Evolutionary conservation across 2,329 filamentous ascomycete species (phyloP).

Genomic region (Epichloe glyceriae): DNA sequence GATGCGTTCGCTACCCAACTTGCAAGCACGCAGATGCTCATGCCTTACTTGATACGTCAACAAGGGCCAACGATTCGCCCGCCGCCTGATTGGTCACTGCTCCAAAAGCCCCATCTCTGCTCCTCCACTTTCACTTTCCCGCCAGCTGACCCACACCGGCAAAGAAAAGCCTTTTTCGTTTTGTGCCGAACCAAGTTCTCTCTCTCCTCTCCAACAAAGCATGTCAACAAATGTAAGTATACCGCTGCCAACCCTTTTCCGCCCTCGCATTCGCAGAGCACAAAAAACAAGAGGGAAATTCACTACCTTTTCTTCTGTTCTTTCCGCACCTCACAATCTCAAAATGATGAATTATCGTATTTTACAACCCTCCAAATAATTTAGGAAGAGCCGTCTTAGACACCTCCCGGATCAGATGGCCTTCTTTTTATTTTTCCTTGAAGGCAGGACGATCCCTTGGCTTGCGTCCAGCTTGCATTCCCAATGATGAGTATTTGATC

Average conservation of each 20-base stretch:
- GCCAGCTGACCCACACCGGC: not conserved
- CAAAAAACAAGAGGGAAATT: not conserved
- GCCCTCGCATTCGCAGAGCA: too few species aligned
- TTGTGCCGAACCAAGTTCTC: not conserved
- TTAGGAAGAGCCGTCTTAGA: constrained; percentile 37
- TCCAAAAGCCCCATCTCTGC: not conserved
- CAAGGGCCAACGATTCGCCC: not conserved
- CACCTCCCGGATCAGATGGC: constrained; percentile 15
- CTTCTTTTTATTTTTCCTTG: constrained; percentile 1
- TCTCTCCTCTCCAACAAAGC: not conserved
- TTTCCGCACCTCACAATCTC: constrained; percentile 4
- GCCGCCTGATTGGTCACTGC: not conserved
- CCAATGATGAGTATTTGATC: constrained; percentile 7
- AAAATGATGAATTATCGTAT: constrained; percentile 27
- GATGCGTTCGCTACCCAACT: not conserved
- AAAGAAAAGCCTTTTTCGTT: not conserved
- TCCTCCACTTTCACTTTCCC: not conserved
- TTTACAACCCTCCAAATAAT: constrained; percentile 23
- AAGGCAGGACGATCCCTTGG: constrained; percentile 8
- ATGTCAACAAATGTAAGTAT: not conserved
- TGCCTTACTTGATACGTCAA: not conserved
- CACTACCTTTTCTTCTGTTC: not conserved
- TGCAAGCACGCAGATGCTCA: not conserved
- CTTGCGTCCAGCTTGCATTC: constrained; percentile 4
- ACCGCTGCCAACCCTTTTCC: not conserved